These are phyloP conservation scores for Mallotus nudiflorus DNA, from an alignment of 345 rosid genomes.

Conservation along the genomic window DNA sequence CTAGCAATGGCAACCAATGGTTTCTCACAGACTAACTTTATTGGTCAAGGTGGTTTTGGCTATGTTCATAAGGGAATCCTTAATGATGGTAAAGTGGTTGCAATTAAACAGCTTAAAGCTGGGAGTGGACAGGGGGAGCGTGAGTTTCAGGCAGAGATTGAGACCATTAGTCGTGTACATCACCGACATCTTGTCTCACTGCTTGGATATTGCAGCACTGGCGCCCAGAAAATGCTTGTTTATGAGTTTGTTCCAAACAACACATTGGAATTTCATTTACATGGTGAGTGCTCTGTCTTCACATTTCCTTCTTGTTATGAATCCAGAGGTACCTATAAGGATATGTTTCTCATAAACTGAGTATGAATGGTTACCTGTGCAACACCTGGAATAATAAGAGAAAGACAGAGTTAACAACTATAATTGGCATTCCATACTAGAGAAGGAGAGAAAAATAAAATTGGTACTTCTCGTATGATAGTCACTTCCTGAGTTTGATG, in stretches of 20 bases:
- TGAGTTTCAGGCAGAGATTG: constrained; percentile 36
- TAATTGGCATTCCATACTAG: neutral
- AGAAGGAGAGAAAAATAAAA: neutral
- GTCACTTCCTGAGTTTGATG: neutral
- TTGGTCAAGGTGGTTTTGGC: constrained; percentile 37
- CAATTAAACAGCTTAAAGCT: constrained; percentile 33
- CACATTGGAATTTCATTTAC: constrained; percentile 35
- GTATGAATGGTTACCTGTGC: neutral
- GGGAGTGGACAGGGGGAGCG: constrained; percentile 38
- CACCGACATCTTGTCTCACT: constrained; percentile 33
- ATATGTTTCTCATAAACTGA: neutral
- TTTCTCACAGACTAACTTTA: constrained; percentile 22
- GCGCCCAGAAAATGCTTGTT: constrained; percentile 29
- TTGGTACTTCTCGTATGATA: neutral
- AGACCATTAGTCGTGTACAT: constrained; percentile 26
- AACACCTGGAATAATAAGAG: neutral
- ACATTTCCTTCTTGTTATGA: neutral
- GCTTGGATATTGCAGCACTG: constrained; percentile 28
- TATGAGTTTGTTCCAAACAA: constrained; percentile 32
- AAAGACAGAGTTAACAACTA: neutral
- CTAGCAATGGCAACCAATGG: constrained; percentile 23
- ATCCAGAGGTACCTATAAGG: too few species aligned
- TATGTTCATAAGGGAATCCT: constrained; percentile 34
- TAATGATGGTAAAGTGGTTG: constrained; percentile 25
- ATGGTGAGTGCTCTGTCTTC: constrained; percentile 19